Base-by-base conservation (phyloP, 106 monocot species). In the Posidonia australis region DNA sequence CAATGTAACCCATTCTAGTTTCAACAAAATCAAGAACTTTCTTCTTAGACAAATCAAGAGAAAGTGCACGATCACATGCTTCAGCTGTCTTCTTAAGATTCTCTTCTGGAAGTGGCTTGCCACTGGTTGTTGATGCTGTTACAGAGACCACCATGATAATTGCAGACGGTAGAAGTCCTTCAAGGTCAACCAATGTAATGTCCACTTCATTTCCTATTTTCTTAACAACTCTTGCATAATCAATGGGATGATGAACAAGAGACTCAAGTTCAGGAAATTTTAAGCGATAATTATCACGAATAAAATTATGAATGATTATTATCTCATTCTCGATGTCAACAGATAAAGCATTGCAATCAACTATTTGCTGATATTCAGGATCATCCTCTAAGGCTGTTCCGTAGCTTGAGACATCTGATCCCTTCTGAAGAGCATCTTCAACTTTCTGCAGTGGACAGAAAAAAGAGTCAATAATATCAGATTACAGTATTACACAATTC, bases 211-310 rank as follows among this genome's bases (percentile, higher is more conserved):
- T 96, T 59, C 87, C 96, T 72, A 96, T 96, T 69, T 90, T 96
- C 80, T 96, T 86, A 49, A 90, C 96, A 71, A 96, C 86, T 13
- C 96, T 74, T 22, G 96, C 90, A 82, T 96, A 96, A 73, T 96
- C 96, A 59, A 96, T 80, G 10, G 87, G 87, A 49, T 96, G 96
- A 69, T 90, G 90, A 46, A 90, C 96, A 65, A 90, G 86, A 29
- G 96, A 96, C 62, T 96, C 96, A 41, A 96, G 90, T 60, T 96
- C 96, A 14, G 96, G 96, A 67, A 96, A 96, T 61, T 96, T 96
- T 62, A 80, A 70, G 1, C 84, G 84, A 43, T 96, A 96, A 53
- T 96, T 96, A 55, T 96, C 96, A 63, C 90, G 86, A 63, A 96
- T 96, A 48, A 96, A 96, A 62, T 96, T 96, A 69, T 96, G 96